Base-by-base conservation (phyloP, 2,329 filamentous ascomycete genomes). In the Alternaria conjuncta region DNA sequence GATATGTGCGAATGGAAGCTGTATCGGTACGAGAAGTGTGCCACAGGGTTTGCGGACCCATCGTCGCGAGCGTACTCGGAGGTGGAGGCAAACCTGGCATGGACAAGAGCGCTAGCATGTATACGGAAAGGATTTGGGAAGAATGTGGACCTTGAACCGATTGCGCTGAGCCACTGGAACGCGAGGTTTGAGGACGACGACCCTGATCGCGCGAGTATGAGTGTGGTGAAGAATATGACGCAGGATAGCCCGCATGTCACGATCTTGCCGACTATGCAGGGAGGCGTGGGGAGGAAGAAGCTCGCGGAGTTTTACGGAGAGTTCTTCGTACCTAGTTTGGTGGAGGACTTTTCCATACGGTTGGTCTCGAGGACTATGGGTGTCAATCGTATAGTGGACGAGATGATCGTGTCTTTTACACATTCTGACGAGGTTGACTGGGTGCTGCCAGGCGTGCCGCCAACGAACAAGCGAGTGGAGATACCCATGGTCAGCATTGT, bases 351-450 rank as follows among this genome's bases (percentile, higher is more conserved):
- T 73, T 80, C 80, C 13, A 84, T 88, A 32, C 81, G 84, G 15
- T 78, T 89, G 8, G 74, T 89, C 8, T 86, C 84, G 9, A 82
- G 87, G 18, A 89, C 87, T 0, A 79, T 86, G 3, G 87, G 87
- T 6, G 79, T 83, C 0, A 86, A 89, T 70, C 82, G 86, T 3
- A 81, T 89, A 3, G 87, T 88, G 3, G 87, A 89, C 65, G 87
- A 89, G 69, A 82, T 89, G 74, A 80, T 87, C 15, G 71, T 87
- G 5, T 82, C 81, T 0, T 89, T 88, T 68, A 84, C 84, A 32
- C 87, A 89, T 66, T 86, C 84, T 0, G 82, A 85, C 41, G 84
- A 86, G 57, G 75, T 89, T 1, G 84, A 86, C 13, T 89, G 86
- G 86, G 84, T 88, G 67, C 74, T 89, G 1, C 87, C 87, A 0